Percentiles rank a stretch among this genome's conserved stretches.
Evolutionary conservation across 2,329 filamentous ascomycete genomes (phyloP).

Genomic region (Fusarium pseudoanthophilum): DNA sequence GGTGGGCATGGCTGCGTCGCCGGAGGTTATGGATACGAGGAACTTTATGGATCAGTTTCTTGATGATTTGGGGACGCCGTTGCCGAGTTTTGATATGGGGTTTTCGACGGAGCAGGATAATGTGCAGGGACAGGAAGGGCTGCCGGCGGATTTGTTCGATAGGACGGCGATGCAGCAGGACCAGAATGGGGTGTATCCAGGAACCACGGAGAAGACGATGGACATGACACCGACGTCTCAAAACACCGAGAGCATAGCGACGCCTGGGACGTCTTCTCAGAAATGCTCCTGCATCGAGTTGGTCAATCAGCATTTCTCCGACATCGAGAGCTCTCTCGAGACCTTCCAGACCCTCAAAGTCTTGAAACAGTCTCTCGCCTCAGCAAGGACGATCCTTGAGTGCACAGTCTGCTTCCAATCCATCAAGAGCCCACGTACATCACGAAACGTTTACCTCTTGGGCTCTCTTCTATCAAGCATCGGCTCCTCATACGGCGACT

Average conservation of each 20-base stretch:
- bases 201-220: accelerated
- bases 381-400: neutral
- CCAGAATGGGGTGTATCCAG: neutral
- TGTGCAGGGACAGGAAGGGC: accelerated
- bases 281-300: conserved; percentile 9
- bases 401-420: conserved; percentile 13
- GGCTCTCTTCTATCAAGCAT: conserved; percentile 6
- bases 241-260: neutral
- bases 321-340: conserved; percentile 8
- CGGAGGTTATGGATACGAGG: neutral
- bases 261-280: accelerated
- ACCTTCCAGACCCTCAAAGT: conserved; percentile 15
- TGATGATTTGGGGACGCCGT: neutral
- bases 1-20: neutral
- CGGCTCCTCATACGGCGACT: conserved; percentile 8
- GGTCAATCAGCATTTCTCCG: conserved; percentile 11
- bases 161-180: neutral
- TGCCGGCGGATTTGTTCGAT: neutral
- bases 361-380: conserved; percentile 2
- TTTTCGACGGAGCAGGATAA: neutral
- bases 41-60: conserved; percentile 16
- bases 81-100: neutral
- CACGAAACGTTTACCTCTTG: neutral
- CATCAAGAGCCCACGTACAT: conserved; percentile 9
- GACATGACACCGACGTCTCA: neutral